Percentiles rank a stretch among this genome's conserved stretches.
phyloP scores from a whole-genome alignment of 2,329 filamentous ascomycete species.

The Curvularia lunata region DNA sequence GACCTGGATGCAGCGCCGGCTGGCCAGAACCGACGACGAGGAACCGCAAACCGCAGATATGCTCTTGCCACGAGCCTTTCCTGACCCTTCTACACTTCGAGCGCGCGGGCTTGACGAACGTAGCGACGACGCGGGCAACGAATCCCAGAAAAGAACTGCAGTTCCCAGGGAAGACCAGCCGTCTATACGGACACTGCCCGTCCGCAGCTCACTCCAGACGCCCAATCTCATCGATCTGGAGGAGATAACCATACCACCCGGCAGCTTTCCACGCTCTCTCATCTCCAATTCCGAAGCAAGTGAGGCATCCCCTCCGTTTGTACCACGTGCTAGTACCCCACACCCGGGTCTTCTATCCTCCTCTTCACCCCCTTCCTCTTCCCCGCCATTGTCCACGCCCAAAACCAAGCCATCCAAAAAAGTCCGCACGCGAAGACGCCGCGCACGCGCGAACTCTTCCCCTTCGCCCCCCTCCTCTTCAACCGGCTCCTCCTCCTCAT shows the following conservation, averaged over 20 bases:
- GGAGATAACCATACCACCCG: constrained; percentile 6
- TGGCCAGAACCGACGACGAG: constrained; percentile 14
- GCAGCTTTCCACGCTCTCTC: constrained; percentile 9
- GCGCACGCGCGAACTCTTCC: not conserved
- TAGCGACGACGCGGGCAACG: not conserved
- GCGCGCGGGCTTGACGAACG: not conserved
- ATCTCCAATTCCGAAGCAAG: constrained; percentile 3
- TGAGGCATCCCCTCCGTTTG: not conserved
- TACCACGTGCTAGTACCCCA: not conserved
- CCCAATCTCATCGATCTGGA: constrained; percentile 21
- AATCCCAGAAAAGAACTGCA: not conserved
- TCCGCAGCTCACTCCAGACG: not conserved
- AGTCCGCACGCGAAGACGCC: not conserved
- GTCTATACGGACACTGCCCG: not conserved
- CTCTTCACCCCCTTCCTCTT: not conserved
- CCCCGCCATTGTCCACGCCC: not conserved
- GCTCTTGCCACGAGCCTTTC: constrained; percentile 11
- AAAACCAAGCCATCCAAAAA: not conserved
- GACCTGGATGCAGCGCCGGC: constrained; percentile 36
- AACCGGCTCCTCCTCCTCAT: not conserved
- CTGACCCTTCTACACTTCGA: constrained; percentile 12
- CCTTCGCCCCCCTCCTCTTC: constrained; percentile 1
- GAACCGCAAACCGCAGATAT: constrained; percentile 1
- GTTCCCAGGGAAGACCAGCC: not conserved
- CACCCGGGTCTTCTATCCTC: not conserved